phyloP scores from a whole-genome alignment of 805 yeast species.

The Torulaspora delbrueckii region DNA sequence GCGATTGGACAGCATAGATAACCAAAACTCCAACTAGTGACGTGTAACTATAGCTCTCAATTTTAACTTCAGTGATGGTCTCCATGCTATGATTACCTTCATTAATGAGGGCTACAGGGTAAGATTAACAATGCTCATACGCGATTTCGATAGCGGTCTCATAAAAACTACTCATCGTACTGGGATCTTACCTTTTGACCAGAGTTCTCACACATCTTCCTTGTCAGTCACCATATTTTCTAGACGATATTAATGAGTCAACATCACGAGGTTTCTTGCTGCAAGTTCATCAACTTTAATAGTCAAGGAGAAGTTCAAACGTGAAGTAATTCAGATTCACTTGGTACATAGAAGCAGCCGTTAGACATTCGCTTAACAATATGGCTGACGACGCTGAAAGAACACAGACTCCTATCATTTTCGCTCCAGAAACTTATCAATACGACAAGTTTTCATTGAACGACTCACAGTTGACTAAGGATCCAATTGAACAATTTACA shows the following conservation, averaged over 20 bases:
- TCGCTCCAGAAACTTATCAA: slow-evolving; percentile 87
- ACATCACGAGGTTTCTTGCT: neutral
- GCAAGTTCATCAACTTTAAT: neutral
- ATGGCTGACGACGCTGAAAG: slow-evolving; percentile 23
- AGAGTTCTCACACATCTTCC: slow-evolving; percentile 20
- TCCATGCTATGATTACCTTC: slow-evolving; percentile 75
- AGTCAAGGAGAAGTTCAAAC: neutral
- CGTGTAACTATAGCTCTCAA: slow-evolving; percentile 50
- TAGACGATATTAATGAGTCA: neutral
- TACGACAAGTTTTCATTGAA: slow-evolving; percentile 64
- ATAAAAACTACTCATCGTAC: slow-evolving; percentile 49
- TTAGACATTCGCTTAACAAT: neutral
- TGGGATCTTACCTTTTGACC: slow-evolving; percentile 75
- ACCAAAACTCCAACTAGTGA: slow-evolving; percentile 39
- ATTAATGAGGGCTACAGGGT: slow-evolving; percentile 55
- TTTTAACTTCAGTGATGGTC: slow-evolving; percentile 66
- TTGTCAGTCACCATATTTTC: neutral
- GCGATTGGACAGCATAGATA: slow-evolving; percentile 25
- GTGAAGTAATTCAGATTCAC: neutral
- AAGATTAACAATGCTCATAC: slow-evolving; percentile 39
- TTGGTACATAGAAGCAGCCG: neutral
- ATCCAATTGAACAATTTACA: slow-evolving; percentile 76
- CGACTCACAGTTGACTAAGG: slow-evolving; percentile 46
- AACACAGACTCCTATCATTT: slow-evolving; percentile 37
- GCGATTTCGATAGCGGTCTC: slow-evolving; percentile 42